A percentile compares a stretch with the other conserved stretches of the same genome.
These are phyloP conservation scores for Jacaranda copaia DNA, from an alignment of 257 asterid genomes.

Conservation along the genomic window DNA sequence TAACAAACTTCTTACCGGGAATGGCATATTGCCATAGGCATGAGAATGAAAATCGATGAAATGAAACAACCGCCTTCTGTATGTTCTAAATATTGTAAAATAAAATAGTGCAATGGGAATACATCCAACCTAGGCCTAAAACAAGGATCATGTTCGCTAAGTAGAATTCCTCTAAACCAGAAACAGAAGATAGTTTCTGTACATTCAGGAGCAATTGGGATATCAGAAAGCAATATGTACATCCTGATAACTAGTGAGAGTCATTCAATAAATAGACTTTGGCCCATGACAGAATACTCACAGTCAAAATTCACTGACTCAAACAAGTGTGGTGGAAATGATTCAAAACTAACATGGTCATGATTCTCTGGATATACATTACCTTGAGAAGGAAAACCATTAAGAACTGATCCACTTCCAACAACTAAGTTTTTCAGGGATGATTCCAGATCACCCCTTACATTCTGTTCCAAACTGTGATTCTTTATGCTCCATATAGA, in stretches of 20 bases:
- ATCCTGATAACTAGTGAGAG: neutral
- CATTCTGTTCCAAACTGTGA: conserved; percentile 37
- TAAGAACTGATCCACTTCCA: conserved; percentile 1
- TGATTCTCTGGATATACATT: conserved; percentile 37
- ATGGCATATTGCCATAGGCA: too few species aligned
- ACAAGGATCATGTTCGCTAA: neutral
- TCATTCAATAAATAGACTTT: conserved; percentile 48
- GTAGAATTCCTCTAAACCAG: conserved; percentile 26
- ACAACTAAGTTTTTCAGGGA: conserved; percentile 36
- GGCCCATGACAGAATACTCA: conserved; percentile 54
- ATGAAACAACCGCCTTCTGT: too few species aligned
- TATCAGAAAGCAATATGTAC: neutral
- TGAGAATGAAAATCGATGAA: too few species aligned
- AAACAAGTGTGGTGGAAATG: conserved; percentile 47
- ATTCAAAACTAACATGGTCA: conserved; percentile 36
- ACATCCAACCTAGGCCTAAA: too few species aligned
- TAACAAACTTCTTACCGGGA: too few species aligned
- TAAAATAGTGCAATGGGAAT: too few species aligned
- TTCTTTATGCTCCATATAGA: conserved; percentile 43
- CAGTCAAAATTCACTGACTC: conserved; percentile 50
- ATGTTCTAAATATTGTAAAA: too few species aligned
- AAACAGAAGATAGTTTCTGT: conserved; percentile 25
- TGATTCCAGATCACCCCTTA: conserved; percentile 33
- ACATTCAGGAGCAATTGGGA: too few species aligned
- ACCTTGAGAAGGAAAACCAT: conserved; percentile 36